Evolutionary conservation across 345 rosid genomes (phyloP).

Genomic region (Gynandropsis gynandra): DNA sequence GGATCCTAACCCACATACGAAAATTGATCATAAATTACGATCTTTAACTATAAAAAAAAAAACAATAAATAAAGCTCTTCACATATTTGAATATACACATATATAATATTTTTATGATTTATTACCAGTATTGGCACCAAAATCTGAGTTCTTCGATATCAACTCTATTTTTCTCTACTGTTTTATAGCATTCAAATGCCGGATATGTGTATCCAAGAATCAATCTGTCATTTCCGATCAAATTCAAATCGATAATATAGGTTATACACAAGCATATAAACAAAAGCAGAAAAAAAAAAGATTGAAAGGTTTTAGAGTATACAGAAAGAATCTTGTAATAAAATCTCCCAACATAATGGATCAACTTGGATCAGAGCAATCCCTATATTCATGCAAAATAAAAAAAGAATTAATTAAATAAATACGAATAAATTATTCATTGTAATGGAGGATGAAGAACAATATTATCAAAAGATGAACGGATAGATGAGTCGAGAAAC

Average conservation of each 20-base stretch:
- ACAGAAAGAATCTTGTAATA: conserved; percentile 50
- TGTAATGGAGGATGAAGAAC: background rate
- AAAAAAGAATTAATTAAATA: too few species aligned
- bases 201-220: conserved; percentile 88
- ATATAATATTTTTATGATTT: background rate
- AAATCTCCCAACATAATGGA: conserved; percentile 69
- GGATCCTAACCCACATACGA: conserved; percentile 53
- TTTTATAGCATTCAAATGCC: conserved; percentile 77
- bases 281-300: background rate
- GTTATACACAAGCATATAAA: too few species aligned
- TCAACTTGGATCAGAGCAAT: conserved; percentile 15
- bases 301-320: conserved; percentile 15
- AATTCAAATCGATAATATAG: background rate
- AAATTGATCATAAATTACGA: too few species aligned
- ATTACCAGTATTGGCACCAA: conserved; percentile 97
- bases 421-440: too few species aligned
- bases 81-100: background rate
- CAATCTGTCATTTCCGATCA: conserved; percentile 39
- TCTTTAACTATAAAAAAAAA: too few species aligned
- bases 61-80: background rate
- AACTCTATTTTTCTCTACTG: conserved; percentile 76
- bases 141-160: conserved; percentile 73
- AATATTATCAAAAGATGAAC: too few species aligned
- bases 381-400: too few species aligned
- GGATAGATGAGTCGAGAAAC: too few species aligned